These are phyloP conservation scores for Parietichytrium sp. DNA, from an alignment of 108 stramenopile genomes.

Conservation along the genomic window DNA sequence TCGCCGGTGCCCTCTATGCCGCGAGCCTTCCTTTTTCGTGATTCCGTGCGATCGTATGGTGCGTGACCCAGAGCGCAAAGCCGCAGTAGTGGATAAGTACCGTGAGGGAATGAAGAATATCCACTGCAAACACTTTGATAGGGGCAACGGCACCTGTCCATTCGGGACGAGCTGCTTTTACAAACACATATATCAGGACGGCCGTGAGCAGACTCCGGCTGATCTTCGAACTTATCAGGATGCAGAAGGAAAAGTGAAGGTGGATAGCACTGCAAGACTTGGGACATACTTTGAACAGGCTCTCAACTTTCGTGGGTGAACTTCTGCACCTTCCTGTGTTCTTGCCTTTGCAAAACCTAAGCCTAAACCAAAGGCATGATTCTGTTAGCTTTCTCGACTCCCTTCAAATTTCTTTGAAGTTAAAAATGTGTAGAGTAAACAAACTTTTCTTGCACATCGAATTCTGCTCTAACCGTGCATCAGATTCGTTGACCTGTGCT, in stretches of 20 bases:
- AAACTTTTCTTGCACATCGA: no score
- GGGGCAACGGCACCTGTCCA: conserved; percentile 18
- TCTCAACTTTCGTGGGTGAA: no score
- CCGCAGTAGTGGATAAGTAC: neutral
- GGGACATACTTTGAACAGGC: conserved; percentile 18
- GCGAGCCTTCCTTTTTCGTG: conserved; percentile 29
- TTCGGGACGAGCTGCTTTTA: conserved; percentile 23
- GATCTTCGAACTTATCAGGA: conserved; percentile 12
- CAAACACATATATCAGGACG: neutral
- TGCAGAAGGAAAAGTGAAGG: conserved; percentile 33
- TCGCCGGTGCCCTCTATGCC: conserved; percentile 26
- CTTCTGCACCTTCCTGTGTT: no score
- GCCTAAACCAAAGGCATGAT: no score
- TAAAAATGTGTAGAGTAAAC: no score
- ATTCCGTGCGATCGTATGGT: conserved; percentile 27
- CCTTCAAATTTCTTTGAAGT: no score
- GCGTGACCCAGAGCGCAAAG: conserved; percentile 18
- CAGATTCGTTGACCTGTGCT: no score
- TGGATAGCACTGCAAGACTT: neutral
- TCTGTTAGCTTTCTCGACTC: no score
- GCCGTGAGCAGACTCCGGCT: neutral
- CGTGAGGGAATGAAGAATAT: neutral
- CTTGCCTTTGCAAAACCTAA: no score
- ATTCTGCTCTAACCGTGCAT: no score
- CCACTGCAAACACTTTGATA: neutral